Evolutionary conservation across 805 yeast genomes (phyloP).

Genomic region (Lachancea kluyveri): DNA sequence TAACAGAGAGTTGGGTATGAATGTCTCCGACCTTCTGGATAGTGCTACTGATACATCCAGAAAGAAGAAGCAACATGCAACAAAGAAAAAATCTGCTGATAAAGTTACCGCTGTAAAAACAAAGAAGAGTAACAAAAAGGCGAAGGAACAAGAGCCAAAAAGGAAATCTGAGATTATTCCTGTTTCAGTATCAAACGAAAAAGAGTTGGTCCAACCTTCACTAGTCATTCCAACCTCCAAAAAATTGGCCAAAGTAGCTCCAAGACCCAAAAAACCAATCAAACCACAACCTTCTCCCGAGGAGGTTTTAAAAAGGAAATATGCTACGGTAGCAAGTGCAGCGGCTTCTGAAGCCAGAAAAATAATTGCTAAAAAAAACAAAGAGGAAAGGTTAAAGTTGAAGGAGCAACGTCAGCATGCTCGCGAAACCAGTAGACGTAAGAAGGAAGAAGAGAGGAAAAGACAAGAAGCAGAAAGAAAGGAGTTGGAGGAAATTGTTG

Average conservation of each 20-base stretch:
- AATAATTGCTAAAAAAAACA: constrained; percentile 17
- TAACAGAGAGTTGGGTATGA: constrained; percentile 21
- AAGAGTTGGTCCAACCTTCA: too few relatives aligned
- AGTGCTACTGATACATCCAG: constrained; percentile 17
- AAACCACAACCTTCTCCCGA: constrained; percentile 6
- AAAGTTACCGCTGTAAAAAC: too few relatives aligned
- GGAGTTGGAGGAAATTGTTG: constrained; percentile 26
- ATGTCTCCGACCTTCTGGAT: constrained; percentile 14
- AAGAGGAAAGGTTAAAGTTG: constrained; percentile 11
- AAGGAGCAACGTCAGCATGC: constrained; percentile 7
- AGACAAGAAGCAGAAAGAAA: constrained; percentile 20
- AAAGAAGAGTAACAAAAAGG: constrained; percentile 8
- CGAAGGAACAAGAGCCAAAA: constrained; percentile 18
- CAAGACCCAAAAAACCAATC: constrained; percentile 2
- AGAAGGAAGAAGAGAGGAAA: constrained; percentile 18
- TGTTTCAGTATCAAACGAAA: too few relatives aligned
- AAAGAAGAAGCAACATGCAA: constrained; percentile 24
- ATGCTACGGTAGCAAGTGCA: constrained; percentile 16
- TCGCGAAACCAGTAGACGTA: constrained; percentile 16
- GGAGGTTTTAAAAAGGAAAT: constrained; percentile 17
- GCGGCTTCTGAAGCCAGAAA: constrained; percentile 27
- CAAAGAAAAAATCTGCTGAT: constrained; percentile 21
- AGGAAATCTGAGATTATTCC: constrained; percentile 7
- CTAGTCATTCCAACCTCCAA: neutral
- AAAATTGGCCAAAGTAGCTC: too few relatives aligned